Percentiles rank a stretch among this genome's conserved stretches.
Evolutionary conservation across 257 asterid genomes (phyloP).

Genomic region (Handroanthus guayacan): DNA sequence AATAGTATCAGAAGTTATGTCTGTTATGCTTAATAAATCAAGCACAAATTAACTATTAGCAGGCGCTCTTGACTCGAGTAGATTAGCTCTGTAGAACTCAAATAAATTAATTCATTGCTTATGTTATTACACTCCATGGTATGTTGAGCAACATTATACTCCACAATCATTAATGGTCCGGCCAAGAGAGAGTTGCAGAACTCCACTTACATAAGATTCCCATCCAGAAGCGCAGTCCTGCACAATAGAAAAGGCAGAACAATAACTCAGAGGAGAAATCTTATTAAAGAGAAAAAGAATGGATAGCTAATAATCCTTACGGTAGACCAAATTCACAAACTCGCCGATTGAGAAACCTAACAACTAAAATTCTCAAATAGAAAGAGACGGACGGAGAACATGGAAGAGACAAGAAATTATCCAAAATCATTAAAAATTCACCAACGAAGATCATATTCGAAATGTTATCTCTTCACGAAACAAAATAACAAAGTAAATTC

Average conservation of each 20-base stretch:
- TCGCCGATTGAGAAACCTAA: slow-evolving; percentile 35
- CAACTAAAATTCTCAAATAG: slow-evolving; percentile 6
- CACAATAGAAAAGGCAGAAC: slow-evolving; percentile 11
- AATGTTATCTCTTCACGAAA: slow-evolving; percentile 10
- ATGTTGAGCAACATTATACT: not conserved
- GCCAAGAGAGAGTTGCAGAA: slow-evolving; percentile 17
- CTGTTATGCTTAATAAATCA: not conserved
- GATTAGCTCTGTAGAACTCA: not conserved
- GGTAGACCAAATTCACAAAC: slow-evolving; percentile 8
- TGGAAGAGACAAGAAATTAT: not conserved
- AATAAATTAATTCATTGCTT: not conserved
- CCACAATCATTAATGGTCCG: slow-evolving; percentile 6
- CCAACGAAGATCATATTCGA: slow-evolving; percentile 13
- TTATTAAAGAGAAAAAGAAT: not conserved
- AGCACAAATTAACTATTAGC: not conserved
- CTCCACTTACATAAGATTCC: slow-evolving; percentile 86
- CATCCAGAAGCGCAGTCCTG: slow-evolving; percentile 86
- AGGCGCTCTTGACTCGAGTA: not conserved
- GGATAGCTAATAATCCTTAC: not conserved
- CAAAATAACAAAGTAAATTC: not conserved
- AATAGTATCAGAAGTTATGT: not conserved
- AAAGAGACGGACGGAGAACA: not conserved
- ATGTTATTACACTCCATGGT: not conserved
- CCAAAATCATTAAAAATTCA: not conserved
- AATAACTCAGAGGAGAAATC: slow-evolving; percentile 32